phyloP scores from a whole-genome alignment of 2,329 filamentous ascomycete species.

The Ilyonectria destructans region DNA sequence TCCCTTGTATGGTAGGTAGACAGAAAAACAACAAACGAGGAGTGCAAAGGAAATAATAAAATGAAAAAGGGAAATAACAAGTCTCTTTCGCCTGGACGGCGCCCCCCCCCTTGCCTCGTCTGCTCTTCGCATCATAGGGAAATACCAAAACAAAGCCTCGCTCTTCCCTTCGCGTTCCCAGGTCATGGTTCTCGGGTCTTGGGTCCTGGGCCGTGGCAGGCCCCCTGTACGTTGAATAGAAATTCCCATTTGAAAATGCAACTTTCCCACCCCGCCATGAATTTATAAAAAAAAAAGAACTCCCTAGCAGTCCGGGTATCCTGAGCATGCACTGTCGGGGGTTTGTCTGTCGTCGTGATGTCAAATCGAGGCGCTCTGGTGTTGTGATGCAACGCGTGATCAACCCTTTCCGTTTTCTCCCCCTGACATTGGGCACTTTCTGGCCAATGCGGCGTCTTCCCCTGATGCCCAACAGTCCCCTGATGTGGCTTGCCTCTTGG shows the following conservation, averaged over 20 bases:
- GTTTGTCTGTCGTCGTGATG: slow-evolving; percentile 20
- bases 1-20: slow-evolving; percentile 3
- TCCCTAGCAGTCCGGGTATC: slow-evolving; percentile 34
- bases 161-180: slow-evolving; percentile 12
- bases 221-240: slow-evolving; percentile 18
- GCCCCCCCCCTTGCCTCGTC: slow-evolving; percentile 1
- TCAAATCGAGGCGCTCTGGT: slow-evolving; percentile 6
- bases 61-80: slow-evolving; percentile 15
- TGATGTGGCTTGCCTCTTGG: not conserved
- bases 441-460: not conserved
- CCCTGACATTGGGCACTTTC: not conserved
- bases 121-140: slow-evolving; percentile 5
- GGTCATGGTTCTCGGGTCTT: slow-evolving; percentile 2
- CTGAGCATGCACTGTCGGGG: slow-evolving; percentile 29
- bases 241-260: slow-evolving; percentile 20
- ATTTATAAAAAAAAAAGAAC: slow-evolving; percentile 17
- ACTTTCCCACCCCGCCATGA: slow-evolving; percentile 27
- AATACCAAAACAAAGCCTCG: slow-evolving; percentile 7
- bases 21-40: not conserved
- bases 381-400: slow-evolving; percentile 6
- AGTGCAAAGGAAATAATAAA: slow-evolving; percentile 23
- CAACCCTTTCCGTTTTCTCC: not conserved
- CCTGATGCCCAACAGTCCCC: slow-evolving; percentile 1
- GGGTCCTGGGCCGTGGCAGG: not conserved
- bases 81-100: not conserved